A percentile compares a stretch with the other conserved stretches of the same genome.
These are phyloP conservation scores for Chaetomium globosum DNA, from an alignment of 2,329 filamentous ascomycete genomes.

Conservation along the genomic window DNA sequence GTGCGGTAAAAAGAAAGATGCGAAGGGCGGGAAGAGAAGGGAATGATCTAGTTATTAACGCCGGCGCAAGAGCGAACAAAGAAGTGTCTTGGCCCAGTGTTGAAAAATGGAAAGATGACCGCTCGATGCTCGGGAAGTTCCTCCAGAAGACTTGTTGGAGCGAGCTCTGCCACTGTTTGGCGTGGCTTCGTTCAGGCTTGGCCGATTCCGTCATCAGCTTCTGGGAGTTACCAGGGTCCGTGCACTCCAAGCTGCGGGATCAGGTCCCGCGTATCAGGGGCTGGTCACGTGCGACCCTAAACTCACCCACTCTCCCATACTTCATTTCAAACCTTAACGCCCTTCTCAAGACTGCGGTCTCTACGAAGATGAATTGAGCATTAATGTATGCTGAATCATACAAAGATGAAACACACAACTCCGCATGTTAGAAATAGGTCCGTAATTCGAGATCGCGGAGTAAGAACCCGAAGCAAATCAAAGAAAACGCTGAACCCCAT, in stretches of 20 bases:
- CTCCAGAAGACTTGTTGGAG: neutral
- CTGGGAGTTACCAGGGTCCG: conserved; percentile 2
- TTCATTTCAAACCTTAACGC: neutral
- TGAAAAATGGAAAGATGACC: neutral
- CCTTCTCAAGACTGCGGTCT: neutral
- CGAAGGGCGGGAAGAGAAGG: neutral
- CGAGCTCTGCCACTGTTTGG: conserved; percentile 4
- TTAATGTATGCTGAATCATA: neutral
- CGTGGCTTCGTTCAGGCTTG: neutral
- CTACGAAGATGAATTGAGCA: neutral
- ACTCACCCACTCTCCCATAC: neutral
- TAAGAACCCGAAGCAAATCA: neutral
- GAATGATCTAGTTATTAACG: neutral
- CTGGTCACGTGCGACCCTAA: conserved; percentile 5
- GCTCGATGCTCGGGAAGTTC: conserved; percentile 5
- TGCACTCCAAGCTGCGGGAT: neutral
- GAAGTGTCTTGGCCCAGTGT: conserved; percentile 4
- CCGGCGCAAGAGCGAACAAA: neutral
- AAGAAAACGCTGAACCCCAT: neutral
- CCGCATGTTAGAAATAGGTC: neutral
- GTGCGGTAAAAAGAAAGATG: neutral
- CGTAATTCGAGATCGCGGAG: neutral
- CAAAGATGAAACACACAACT: neutral
- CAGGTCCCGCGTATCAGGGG: neutral
- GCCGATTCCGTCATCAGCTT: conserved; percentile 24